phyloP scores from a whole-genome alignment of 163 green algal species.

The Scenedesmus sp. region DNA sequence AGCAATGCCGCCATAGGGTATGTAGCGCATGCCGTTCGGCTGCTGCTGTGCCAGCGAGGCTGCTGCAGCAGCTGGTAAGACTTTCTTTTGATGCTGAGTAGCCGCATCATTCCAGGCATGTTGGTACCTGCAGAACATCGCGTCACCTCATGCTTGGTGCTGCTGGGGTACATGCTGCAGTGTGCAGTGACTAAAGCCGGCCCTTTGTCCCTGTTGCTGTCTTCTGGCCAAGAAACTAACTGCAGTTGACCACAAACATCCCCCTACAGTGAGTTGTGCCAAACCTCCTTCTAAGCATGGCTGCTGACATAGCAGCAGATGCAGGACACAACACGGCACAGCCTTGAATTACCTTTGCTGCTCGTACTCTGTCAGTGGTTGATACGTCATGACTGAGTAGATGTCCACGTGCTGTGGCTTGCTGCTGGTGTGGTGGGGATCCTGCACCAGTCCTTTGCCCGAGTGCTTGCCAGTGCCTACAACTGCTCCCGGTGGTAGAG shows the following conservation, averaged over 20 bases:
- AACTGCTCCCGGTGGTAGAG: conserved; percentile 15
- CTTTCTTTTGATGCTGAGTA: neutral
- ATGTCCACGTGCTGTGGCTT: conserved; percentile 40
- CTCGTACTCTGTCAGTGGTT: conserved; percentile 15
- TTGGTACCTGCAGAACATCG: conserved; percentile 24
- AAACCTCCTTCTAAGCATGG: neutral
- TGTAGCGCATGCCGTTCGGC: neutral
- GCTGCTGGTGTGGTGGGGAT: conserved; percentile 28
- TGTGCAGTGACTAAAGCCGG: too few species aligned
- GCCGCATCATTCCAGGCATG: conserved; percentile 45
- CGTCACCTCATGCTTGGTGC: too few species aligned
- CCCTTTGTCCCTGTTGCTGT: too few species aligned
- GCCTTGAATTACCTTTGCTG: neutral
- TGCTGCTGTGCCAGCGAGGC: neutral
- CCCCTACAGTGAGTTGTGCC: neutral
- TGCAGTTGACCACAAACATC: too few species aligned
- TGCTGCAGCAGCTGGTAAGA: neutral
- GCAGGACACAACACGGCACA: neutral
- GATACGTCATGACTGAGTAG: conserved; percentile 40
- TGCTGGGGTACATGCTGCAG: neutral
- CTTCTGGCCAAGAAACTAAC: too few species aligned
- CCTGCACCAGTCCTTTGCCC: conserved; percentile 14
- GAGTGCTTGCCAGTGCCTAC: conserved; percentile 4
- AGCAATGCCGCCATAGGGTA: conserved; percentile 33
- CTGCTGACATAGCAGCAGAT: neutral